Evolutionary conservation across 306 rosid genomes (phyloP), one percentile per base, ranked within the genome.

Genomic region (Alnus rubra): DNA sequence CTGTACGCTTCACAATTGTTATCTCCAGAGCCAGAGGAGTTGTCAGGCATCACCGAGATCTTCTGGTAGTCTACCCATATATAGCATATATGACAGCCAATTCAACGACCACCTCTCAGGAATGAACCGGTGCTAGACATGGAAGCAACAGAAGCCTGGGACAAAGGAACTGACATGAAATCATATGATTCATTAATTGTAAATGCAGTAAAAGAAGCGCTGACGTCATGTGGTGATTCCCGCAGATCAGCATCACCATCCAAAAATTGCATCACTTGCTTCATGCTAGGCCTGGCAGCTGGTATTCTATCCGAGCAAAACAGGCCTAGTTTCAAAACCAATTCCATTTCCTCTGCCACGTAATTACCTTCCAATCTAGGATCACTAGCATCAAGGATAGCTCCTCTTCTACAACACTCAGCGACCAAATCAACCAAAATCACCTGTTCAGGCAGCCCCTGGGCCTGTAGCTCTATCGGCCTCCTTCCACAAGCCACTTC

Each of bases 401-500:
- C 74, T 63, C 90, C 85, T 31, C 76, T 89, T 7, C 67, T 81
- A 86, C 86, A 89, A 48, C 74, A 79, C 37, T 78, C 76, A 55
- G 79, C 81, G 8, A 92, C 96, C 85, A 70, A 82, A 47, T 92
- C 93, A 74, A 90, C 85, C 82, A 92, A 82, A 47, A 87, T 82
- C 51, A 75, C 45, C 30, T 4, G 14, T 48, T 48, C 52, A 8
- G 52, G 0, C 52, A 8, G 14, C 10, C 77, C 89, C n/a, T 84
- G 83, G 1, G 73, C 78, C 51, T 51, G 71, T 15, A 71, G 82
- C 52, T 85, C 83, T 30, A 89, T 84, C 0, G 98, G 98, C 82
- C 87, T 89, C 67, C 90, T 88, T 59, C 98, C 96, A 65, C 96
- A 88, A 2, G 78, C 88, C 15, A 91, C 92, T 69, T 93, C 98